Evolutionary conservation across 345 rosid species (phyloP).

Genomic region (Euphorbia pulcherrima): DNA sequence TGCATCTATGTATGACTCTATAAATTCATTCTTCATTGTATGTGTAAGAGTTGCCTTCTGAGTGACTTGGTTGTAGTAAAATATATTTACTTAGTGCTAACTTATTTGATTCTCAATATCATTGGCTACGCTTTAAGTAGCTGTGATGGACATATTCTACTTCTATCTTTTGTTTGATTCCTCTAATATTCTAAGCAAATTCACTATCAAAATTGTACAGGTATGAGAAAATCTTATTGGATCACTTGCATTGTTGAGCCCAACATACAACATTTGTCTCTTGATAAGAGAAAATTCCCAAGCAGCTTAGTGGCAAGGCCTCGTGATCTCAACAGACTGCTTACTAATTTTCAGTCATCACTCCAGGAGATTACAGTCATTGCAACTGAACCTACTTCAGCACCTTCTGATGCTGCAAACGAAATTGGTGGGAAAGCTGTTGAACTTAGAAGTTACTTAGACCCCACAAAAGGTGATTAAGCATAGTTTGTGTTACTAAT

Average conservation of each 20-base stretch:
- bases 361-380: slow-evolving; percentile 92
- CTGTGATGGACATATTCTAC: not conserved
- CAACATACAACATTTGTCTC: slow-evolving; percentile 76
- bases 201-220: slow-evolving; percentile 32
- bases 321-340: slow-evolving; percentile 74
- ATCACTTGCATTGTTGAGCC: slow-evolving; percentile 89
- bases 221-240: slow-evolving; percentile 77
- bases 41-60: not conserved
- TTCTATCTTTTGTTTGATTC: not conserved
- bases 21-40: not conserved
- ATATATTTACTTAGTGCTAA: not conserved
- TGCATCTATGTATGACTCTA: not conserved
- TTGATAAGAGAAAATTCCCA: slow-evolving; percentile 68
- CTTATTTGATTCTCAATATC: slow-evolving; percentile 3
- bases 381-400: slow-evolving; percentile 62
- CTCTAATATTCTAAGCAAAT: not conserved
- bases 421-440: slow-evolving; percentile 91
- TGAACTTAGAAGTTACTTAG: slow-evolving; percentile 85
- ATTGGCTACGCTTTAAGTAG: slow-evolving; percentile 8
- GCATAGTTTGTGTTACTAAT: slow-evolving; percentile 2
- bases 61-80: not conserved
- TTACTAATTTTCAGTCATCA: slow-evolving; percentile 89
- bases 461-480: slow-evolving; percentile 69
- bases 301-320: slow-evolving; percentile 79
- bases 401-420: slow-evolving; percentile 67